Percentiles rank a stretch among this genome's conserved stretches.
These are phyloP conservation scores for Boletus nobilissimus DNA, from an alignment of 1,284 basidiomycete species.

Conservation along the genomic window DNA sequence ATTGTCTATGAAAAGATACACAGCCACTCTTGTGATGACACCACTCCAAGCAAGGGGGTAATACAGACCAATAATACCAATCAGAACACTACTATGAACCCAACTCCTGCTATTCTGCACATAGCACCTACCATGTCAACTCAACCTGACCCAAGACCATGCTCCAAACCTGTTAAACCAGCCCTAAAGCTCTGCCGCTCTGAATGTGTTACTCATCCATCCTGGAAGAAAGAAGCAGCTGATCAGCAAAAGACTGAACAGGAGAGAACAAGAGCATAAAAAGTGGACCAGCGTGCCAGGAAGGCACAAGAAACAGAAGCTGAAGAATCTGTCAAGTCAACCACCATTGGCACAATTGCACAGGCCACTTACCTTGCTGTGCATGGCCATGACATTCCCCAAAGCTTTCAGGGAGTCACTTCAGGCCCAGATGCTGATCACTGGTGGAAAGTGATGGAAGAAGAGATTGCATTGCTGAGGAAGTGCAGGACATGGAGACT, in stretches of 20 bases:
- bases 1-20: background rate
- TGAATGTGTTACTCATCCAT: background rate
- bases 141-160: conserved; percentile 2
- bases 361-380: background rate
- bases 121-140: background rate
- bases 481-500: background rate
- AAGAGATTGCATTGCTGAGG: background rate
- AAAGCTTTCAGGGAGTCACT: background rate
- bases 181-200: background rate
- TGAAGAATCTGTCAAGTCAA: background rate
- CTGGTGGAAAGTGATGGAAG: background rate
- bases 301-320: background rate
- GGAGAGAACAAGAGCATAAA: background rate
- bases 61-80: background rate
- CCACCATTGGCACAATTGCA: background rate
- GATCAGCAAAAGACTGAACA: background rate
- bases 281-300: too few species aligned
- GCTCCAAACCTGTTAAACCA: background rate
- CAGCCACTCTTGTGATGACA: background rate
- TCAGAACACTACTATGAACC: background rate
- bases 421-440: background rate
- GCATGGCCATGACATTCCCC: background rate
- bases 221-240: conserved; percentile 2
- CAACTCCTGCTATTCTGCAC: background rate
- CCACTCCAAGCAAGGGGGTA: background rate